phyloP scores from a whole-genome alignment of 257 asterid species.

The Rhazya stricta region DNA sequence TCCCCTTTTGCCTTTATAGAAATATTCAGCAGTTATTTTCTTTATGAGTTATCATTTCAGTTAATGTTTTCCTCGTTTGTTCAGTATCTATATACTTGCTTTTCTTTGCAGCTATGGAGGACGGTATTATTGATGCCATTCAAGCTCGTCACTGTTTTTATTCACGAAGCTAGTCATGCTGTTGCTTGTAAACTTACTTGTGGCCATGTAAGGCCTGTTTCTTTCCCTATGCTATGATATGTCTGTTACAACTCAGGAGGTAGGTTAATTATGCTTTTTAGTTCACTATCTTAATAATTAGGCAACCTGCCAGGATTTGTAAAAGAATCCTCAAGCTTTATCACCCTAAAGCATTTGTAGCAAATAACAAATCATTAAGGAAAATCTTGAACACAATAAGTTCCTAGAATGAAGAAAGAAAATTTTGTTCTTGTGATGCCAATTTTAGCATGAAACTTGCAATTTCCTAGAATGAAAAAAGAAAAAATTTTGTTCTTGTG shows the following conservation, averaged over 20 bases:
- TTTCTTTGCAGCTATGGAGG: slow-evolving; percentile 35
- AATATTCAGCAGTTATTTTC: background rate
- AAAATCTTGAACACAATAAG: background rate
- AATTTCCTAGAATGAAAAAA: background rate
- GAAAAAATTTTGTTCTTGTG: background rate
- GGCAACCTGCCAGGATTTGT: background rate
- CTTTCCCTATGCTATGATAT: background rate
- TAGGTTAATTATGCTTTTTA: background rate
- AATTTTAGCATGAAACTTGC: background rate
- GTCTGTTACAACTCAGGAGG: background rate
- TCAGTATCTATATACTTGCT: background rate
- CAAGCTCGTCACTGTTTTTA: slow-evolving; percentile 37
- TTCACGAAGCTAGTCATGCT: slow-evolving; percentile 47
- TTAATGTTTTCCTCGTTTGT: background rate
- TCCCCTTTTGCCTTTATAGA: background rate
- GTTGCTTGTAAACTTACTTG: slow-evolving; percentile 44
- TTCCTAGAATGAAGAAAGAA: background rate
- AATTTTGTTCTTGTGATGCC: background rate
- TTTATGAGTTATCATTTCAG: background rate
- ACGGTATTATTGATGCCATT: slow-evolving; percentile 35
- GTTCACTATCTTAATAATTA: background rate
- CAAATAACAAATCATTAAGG: background rate
- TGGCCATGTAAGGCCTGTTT: slow-evolving; percentile 30
- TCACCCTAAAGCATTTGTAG: background rate
- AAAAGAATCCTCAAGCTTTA: no score